Evolutionary conservation across 306 rosid species (phyloP), one percentile per base, ranked within the genome.

Genomic region (Cyamopsis tetragonoloba): DNA sequence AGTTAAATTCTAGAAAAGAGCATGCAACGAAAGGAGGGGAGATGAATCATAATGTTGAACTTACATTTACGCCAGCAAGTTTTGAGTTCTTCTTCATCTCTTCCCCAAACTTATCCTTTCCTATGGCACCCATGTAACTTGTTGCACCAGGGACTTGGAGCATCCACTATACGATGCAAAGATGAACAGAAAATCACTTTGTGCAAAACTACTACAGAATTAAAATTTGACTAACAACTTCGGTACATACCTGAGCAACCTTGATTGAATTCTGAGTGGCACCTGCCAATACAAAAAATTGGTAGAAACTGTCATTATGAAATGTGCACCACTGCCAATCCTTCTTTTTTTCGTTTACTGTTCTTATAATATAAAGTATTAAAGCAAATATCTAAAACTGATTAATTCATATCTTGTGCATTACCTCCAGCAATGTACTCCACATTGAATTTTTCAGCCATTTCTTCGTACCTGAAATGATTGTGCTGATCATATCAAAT

Each of bases 361-460:
- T 9, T 47, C 18, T 20, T 4, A 41, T 49, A 48, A 59, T 19
- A 19, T 76, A 17, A 49, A 73, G 8, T 24, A 42, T 30, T 37
- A 62, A 30, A 54, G 24, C 31, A 62, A 14, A 19, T 38, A 59
- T 48, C 39, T 13, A 3, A 64, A 64, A 63, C 13, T 15, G 58
- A 76, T 53, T 28, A 38, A 2, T 27, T 24, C 48, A 38, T 35
- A 59, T 53, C 12, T 9, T 34, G 63, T n/a, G 35, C 19, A 66
- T 54, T 82, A 90, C 96, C 97, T 87, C 95, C 97, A 61, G 95
- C 95, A 79, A 88, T 88, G 68, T 74, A 91, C 58, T 91, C 95
- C 72, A 86, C 95, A 18, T 69, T 79, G 54, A 43, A 50, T 26
- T 82, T 80, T 66, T 81, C n/a, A 66, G 79, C 68, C 80, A 86